Conservation (phyloP, 2,329 filamentous ascomycete genomes). For the Aspergillus cejpii region DNA sequence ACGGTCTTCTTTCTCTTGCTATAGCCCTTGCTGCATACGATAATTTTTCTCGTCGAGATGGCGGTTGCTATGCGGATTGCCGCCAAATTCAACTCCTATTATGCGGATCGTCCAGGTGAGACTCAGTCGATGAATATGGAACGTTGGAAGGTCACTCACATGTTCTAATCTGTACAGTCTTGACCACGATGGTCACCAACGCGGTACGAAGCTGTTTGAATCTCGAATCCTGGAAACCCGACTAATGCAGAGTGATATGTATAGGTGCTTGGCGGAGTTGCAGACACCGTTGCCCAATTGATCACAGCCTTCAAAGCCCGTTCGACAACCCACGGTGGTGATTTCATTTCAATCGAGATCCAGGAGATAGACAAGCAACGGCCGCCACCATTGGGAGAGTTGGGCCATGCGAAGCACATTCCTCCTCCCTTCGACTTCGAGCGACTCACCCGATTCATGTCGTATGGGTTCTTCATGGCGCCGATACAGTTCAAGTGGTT, state of each 20-base stretch:
- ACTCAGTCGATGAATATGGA: conserved; percentile 9
- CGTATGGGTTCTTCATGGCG: conserved; percentile 93
- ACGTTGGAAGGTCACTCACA: conserved; percentile 13
- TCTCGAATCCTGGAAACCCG: background rate
- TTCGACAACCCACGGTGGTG: conserved; percentile 58
- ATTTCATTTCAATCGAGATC: conserved; percentile 77
- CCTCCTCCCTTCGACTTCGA: conserved; percentile 94
- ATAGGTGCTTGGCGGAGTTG: conserved; percentile 79
- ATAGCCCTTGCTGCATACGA: conserved; percentile 78
- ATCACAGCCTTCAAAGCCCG: conserved; percentile 68
- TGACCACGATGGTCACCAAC: conserved; percentile 99
- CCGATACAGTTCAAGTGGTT: conserved; percentile 97
- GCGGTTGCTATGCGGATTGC: conserved; percentile 73
- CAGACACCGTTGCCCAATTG: conserved; percentile 90
- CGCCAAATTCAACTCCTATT: conserved; percentile 87
- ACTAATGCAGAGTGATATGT: conserved; percentile 8
- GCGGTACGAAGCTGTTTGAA: conserved; percentile 51
- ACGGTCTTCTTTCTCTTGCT: conserved; percentile 11
- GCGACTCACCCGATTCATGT: conserved; percentile 89
- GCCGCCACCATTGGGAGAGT: conserved; percentile 57
- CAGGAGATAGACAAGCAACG: conserved; percentile 79
- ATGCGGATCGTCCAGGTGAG: conserved; percentile 78
- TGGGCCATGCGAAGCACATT: conserved; percentile 56
- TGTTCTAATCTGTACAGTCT: conserved; percentile 50
- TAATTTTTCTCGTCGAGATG: conserved; percentile 85